These are phyloP conservation scores for Solanum hybrid DNA, from an alignment of 305 asterid species.

Conservation along the genomic window DNA sequence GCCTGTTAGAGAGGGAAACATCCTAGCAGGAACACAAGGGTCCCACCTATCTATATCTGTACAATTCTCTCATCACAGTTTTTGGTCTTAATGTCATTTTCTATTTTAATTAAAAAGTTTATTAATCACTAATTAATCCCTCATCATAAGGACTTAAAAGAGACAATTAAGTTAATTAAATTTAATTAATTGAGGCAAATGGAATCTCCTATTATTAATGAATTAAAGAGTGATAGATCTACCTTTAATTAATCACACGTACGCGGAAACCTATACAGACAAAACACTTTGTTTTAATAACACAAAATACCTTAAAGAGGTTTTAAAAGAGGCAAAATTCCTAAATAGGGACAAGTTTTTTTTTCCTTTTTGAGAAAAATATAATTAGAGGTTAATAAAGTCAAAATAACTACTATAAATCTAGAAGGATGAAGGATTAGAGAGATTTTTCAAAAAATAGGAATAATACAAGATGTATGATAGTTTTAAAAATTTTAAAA, in stretches of 20 bases:
- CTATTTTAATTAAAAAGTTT: neutral
- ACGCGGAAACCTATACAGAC: conserved; percentile 60
- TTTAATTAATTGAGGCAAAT: conserved; percentile 27
- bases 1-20: conserved; percentile 2
- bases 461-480: neutral
- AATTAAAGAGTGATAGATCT: conserved; percentile 37
- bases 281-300: conserved; percentile 28
- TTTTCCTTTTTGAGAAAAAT: neutral
- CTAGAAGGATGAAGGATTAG: neutral
- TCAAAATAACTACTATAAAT: neutral
- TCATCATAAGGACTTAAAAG: conserved; percentile 27
- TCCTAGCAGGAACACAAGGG: conserved; percentile 4
- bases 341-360: neutral
- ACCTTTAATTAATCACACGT: conserved; percentile 61
- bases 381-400: neutral
- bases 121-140: conserved; percentile 16
- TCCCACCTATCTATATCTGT: neutral
- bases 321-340: neutral
- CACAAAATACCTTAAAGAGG: neutral
- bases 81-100: neutral
- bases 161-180: conserved; percentile 18
- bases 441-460: neutral
- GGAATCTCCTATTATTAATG: conserved; percentile 38
- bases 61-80: neutral
- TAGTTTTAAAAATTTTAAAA: neutral